Evolutionary conservation across 805 yeast genomes (phyloP).

Genomic region (Saturnispora serradocipensis): DNA sequence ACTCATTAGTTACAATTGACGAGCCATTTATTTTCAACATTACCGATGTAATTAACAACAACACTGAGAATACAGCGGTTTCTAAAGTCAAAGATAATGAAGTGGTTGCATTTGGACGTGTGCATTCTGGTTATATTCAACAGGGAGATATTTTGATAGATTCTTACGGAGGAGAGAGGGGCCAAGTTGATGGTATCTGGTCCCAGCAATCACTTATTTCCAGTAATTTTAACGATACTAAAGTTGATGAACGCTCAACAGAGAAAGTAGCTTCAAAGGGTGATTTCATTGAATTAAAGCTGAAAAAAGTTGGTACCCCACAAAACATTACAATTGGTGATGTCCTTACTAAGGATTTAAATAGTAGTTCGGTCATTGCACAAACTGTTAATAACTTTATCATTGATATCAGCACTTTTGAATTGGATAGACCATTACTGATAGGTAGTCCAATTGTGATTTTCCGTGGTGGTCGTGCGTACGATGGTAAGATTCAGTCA

Average conservation of each 20-base stretch:
- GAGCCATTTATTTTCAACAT: slow-evolving; percentile 45
- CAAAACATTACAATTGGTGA: slow-evolving; percentile 58
- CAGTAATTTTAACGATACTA: slow-evolving; percentile 16
- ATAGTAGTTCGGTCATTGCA: slow-evolving; percentile 16
- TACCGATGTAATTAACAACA: slow-evolving; percentile 38
- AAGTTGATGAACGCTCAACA: slow-evolving; percentile 9
- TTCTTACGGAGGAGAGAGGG: slow-evolving; percentile 34
- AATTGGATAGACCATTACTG: slow-evolving; percentile 59
- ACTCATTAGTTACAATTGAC: slow-evolving; percentile 23
- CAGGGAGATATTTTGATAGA: slow-evolving; percentile 53
- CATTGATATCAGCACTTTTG: slow-evolving; percentile 58
- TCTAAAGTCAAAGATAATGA: slow-evolving; percentile 32
- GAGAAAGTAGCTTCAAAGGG: slow-evolving; percentile 40
- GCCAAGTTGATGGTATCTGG: slow-evolving; percentile 33
- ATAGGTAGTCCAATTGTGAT: slow-evolving; percentile 73
- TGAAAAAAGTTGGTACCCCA: slow-evolving; percentile 27
- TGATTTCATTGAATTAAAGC: slow-evolving; percentile 41
- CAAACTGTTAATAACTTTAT: slow-evolving; percentile 39
- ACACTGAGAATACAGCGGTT: slow-evolving; percentile 1
- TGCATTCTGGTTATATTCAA: slow-evolving; percentile 60
- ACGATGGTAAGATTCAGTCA: slow-evolving; percentile 56
- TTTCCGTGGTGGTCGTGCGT: slow-evolving; percentile 66
- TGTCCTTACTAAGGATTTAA: slow-evolving; percentile 34
- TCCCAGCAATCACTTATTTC: slow-evolving; percentile 20
- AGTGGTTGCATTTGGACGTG: slow-evolving; percentile 52